Conservation (phyloP, 305 asterid species). For the Caryopteris hybrid region DNA sequence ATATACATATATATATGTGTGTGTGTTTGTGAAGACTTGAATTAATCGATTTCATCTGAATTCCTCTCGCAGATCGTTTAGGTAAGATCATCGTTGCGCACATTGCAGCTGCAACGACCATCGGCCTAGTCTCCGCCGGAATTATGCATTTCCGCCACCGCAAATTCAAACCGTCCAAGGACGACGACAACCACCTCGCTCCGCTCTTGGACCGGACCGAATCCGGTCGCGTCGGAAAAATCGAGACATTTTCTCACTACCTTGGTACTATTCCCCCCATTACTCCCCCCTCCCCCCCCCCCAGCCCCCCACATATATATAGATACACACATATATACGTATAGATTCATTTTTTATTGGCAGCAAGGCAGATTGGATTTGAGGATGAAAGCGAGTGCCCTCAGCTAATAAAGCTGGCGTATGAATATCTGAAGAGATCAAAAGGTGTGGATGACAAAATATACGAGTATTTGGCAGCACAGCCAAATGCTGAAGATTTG, state of each 20-base stretch:
- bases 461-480: conserved; percentile 53
- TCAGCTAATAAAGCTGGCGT: conserved; percentile 40
- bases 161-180: conserved; percentile 29
- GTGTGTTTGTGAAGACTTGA: neutral
- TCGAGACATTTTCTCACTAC: conserved; percentile 72
- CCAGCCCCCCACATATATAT: too few species aligned
- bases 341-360: neutral
- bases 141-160: conserved; percentile 46
- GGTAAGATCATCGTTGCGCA: conserved; percentile 34
- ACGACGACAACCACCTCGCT: conserved; percentile 28
- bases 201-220: conserved; percentile 52
- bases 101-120: conserved; percentile 42
- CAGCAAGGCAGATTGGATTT: conserved; percentile 84
- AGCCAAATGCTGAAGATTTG: conserved; percentile 43
- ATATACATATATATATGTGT: neutral
- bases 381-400: conserved; percentile 72
- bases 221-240: conserved; percentile 50
- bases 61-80: conserved; percentile 31
- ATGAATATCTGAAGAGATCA: conserved; percentile 64
- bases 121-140: conserved; percentile 48
- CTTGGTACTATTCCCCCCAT: too few species aligned
- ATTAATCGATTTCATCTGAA: too few species aligned
- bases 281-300: too few species aligned
- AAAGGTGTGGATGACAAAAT: conserved; percentile 56
- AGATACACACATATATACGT: neutral